phyloP scores from a whole-genome alignment of 2,329 filamentous ascomycete genomes.

The Paracorniculantispora psalliotae region DNA sequence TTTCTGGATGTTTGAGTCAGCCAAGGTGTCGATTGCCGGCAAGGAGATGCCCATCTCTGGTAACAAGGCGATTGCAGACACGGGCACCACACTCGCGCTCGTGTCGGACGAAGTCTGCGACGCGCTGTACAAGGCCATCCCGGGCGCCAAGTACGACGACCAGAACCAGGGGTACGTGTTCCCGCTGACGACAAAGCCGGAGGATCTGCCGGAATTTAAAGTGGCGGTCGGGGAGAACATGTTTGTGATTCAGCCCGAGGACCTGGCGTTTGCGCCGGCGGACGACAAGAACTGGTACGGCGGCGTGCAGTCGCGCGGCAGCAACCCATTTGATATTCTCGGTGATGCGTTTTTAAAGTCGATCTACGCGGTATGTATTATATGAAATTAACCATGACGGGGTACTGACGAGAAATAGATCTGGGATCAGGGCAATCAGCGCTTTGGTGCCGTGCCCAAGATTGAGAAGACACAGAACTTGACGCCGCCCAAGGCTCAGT shows the following conservation, averaged over 20 bases:
- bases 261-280: constrained; percentile 9
- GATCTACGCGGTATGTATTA: neutral
- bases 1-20: constrained; percentile 50
- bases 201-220: constrained; percentile 41
- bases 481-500: constrained; percentile 1
- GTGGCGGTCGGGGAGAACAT: constrained; percentile 53
- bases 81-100: constrained; percentile 59
- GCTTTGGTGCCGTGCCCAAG: constrained; percentile 49
- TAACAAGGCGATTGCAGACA: constrained; percentile 48
- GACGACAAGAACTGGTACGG: constrained; percentile 9
- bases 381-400: too few relatives aligned
- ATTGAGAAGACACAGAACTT: constrained; percentile 13
- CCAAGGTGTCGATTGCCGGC: constrained; percentile 19
- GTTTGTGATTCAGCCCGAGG: constrained; percentile 40
- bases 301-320: constrained; percentile 9
- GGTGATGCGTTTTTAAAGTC: constrained; percentile 10
- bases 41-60: constrained; percentile 29
- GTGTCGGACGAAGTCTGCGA: constrained; percentile 56
- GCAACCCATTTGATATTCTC: constrained; percentile 6
- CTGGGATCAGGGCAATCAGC: constrained; percentile 29
- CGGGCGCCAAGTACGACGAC: constrained; percentile 30
- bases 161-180: constrained; percentile 17
- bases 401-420: neutral
- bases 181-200: constrained; percentile 36
- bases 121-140: constrained; percentile 16